Conservation (phyloP, 2,329 filamentous ascomycete species). For the Hypomyces perniciosus region DNA sequence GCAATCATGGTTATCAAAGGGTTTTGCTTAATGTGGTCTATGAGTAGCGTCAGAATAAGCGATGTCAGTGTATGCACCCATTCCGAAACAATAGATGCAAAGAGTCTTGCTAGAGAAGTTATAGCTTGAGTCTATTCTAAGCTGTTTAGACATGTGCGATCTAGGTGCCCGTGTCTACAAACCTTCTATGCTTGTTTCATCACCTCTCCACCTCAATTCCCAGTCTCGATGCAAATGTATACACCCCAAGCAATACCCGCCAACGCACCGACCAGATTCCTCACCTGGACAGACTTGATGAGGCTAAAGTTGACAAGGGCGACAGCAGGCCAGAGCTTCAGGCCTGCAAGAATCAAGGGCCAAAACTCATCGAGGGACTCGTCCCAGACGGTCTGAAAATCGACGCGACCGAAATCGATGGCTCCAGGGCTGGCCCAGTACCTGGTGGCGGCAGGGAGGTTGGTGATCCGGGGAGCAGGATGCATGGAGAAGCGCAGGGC, state of each 20-base stretch:
- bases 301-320: slow-evolving; percentile 63
- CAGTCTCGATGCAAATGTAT: slow-evolving; percentile 61
- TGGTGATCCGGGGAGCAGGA: slow-evolving; percentile 32
- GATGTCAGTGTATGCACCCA: not conserved
- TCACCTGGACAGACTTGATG: slow-evolving; percentile 62
- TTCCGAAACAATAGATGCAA: not conserved
- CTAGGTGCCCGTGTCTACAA: not conserved
- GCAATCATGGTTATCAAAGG: not conserved
- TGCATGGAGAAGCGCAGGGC: slow-evolving; percentile 48
- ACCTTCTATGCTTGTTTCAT: not conserved
- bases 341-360: slow-evolving; percentile 60
- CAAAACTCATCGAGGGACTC: slow-evolving; percentile 51
- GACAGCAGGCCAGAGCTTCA: slow-evolving; percentile 64
- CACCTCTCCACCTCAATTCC: slow-evolving; percentile 17
- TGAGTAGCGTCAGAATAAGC: not conserved
- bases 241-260: slow-evolving; percentile 70
- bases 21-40: not conserved
- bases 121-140: not conserved
- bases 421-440: slow-evolving; percentile 34
- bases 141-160: no score
- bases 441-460: slow-evolving; percentile 27
- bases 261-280: slow-evolving; percentile 64
- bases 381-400: slow-evolving; percentile 39
- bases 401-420: slow-evolving; percentile 40
- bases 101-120: not conserved